Percentiles rank a stretch among this genome's conserved stretches.
Evolutionary conservation across 495 filamentous ascomycete genomes (phyloP).

Genomic region (Hypoxylon subgilvum): DNA sequence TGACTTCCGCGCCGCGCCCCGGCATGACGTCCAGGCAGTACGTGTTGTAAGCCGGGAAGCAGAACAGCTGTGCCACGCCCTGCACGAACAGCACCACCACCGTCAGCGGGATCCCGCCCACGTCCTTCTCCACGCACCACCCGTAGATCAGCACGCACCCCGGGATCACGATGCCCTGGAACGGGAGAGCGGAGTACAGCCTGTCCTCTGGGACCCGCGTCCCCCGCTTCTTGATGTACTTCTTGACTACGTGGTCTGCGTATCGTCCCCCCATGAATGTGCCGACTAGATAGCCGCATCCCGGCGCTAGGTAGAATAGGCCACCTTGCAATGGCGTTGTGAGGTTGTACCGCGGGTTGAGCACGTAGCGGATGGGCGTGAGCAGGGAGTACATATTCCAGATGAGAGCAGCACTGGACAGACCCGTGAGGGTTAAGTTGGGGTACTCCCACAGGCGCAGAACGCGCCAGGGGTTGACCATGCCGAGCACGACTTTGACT

Average conservation of each 20-base stretch:
- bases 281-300: slow-evolving; percentile 70
- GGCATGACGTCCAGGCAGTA: slow-evolving; percentile 81
- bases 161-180: slow-evolving; percentile 66
- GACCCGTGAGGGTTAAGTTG: slow-evolving; percentile 66
- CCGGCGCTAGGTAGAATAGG: slow-evolving; percentile 77
- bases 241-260: slow-evolving; percentile 69
- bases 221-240: slow-evolving; percentile 65
- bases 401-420: slow-evolving; percentile 66
- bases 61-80: slow-evolving; percentile 74
- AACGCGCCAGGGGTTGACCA: slow-evolving; percentile 68
- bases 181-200: slow-evolving; percentile 64
- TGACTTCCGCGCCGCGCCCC: slow-evolving; percentile 66
- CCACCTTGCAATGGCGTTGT: slow-evolving; percentile 69
- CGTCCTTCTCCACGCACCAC: slow-evolving; percentile 70
- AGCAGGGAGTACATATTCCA: slow-evolving; percentile 78
- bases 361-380: slow-evolving; percentile 75
- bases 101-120: slow-evolving; percentile 70
- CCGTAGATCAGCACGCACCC: slow-evolving; percentile 73
- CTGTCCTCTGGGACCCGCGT: slow-evolving; percentile 72
- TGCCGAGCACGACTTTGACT: slow-evolving; percentile 58
- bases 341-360: slow-evolving; percentile 75
- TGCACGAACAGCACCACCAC: slow-evolving; percentile 74
- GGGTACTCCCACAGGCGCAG: slow-evolving; percentile 67
- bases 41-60: slow-evolving; percentile 74
- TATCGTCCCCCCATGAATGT: slow-evolving; percentile 75